These are phyloP conservation scores for Salvia hispanica DNA, from an alignment of 257 asterid genomes.

Conservation along the genomic window DNA sequence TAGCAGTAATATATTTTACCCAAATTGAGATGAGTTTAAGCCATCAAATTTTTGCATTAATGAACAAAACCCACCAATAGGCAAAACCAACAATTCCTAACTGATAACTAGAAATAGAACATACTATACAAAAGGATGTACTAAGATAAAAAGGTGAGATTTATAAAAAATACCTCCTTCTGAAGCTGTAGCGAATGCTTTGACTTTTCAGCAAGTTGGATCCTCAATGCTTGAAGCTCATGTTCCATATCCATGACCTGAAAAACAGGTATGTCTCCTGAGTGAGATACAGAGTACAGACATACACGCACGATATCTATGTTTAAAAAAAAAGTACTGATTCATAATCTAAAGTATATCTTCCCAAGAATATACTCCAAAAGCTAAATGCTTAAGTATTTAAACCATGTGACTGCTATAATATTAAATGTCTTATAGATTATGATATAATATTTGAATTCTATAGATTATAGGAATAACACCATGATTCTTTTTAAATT, in stretches of 20 bases:
- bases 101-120: conserved; percentile 16
- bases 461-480: no score
- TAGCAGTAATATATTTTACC: not conserved
- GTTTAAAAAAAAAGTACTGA: no score
- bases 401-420: no score
- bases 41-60: conserved; percentile 5
- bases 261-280: conserved; percentile 18
- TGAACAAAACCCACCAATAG: not conserved
- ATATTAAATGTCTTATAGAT: no score
- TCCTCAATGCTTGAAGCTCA: conserved; percentile 83
- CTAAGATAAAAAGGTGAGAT: not conserved
- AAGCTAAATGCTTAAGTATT: no score
- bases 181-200: conserved; percentile 49
- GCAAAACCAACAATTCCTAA: not conserved
- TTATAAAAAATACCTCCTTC: conserved; percentile 43
- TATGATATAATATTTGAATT: no score
- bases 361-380: no score
- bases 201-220: conserved; percentile 69
- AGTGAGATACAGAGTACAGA: not conserved
- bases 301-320: no score
- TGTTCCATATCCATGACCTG: conserved; percentile 99
- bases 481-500: no score
- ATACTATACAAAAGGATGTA: conserved; percentile 3
- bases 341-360: no score
- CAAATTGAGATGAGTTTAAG: not conserved